These are phyloP conservation scores for Claviceps sp. DNA, from an alignment of 2,329 filamentous ascomycete species.

Conservation along the genomic window DNA sequence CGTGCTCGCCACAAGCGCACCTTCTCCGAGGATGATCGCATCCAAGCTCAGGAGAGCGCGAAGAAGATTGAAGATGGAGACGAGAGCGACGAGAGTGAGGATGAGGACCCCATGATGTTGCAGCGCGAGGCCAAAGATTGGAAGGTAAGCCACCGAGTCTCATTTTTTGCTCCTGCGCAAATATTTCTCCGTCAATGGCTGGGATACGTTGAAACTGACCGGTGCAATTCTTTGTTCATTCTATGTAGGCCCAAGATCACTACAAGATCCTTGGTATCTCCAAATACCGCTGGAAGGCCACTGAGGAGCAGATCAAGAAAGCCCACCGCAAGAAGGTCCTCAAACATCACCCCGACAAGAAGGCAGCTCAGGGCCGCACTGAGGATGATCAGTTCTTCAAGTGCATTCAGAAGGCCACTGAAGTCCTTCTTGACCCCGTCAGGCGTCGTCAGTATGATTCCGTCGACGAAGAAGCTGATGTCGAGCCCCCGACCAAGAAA, in stretches of 20 bases:
- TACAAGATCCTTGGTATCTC: constrained; percentile 90
- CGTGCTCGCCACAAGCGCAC: constrained; percentile 93
- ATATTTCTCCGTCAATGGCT: too few species aligned
- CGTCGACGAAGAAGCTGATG: constrained; percentile 85
- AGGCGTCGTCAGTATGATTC: constrained; percentile 94
- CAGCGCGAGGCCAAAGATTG: constrained; percentile 95
- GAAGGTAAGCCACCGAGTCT: constrained; percentile 56
- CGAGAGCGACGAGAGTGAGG: constrained; percentile 80
- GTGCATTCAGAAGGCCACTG: constrained; percentile 97
- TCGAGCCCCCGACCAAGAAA: constrained; percentile 89
- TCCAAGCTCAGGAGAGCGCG: constrained; percentile 86
- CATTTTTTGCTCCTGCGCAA: too few species aligned
- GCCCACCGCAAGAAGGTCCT: constrained; percentile 99
- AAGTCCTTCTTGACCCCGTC: constrained; percentile 80
- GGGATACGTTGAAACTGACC: not conserved
- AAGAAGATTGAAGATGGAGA: constrained; percentile 93
- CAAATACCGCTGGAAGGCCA: constrained; percentile 85
- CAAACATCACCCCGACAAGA: constrained; percentile 98
- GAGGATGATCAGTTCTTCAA: constrained; percentile 99
- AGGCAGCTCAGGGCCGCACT: constrained; percentile 72
- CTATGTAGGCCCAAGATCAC: constrained; percentile 72
- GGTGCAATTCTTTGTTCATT: not conserved
- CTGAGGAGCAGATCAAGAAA: constrained; percentile 96
- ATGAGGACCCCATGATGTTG: constrained; percentile 86
- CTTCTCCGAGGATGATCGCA: constrained; percentile 95